Evolutionary conservation across 2,329 filamentous ascomycete species (phyloP), one percentile per base, ranked within the genome.

Genomic region (Colletotrichum plurivorum): DNA sequence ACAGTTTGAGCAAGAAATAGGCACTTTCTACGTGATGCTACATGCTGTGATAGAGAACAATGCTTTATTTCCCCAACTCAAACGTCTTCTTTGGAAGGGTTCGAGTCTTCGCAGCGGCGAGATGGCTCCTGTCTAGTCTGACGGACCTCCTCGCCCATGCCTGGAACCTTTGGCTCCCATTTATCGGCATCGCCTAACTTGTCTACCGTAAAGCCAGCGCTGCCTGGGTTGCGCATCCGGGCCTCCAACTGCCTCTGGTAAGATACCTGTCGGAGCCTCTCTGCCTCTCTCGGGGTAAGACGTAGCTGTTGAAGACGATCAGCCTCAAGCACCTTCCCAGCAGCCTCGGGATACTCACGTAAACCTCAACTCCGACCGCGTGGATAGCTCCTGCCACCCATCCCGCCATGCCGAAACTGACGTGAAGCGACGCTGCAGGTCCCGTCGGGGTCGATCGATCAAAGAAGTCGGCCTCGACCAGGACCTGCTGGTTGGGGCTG

Each of bases 381-480:
- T 91, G 88, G 1, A 91, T 57, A 0, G 81, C 70, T 2, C 89
- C 72, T 0, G 86, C 83, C 6, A 90, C 62, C 86, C 87, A 91
- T 1, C 84, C 63, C 0, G 84, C 83, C 72, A 85, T 82, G 4
- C 86, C 88, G 69, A 90, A 90, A 1, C 74, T 77, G 1, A 84
- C 57, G 18, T 83, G 80, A 16, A 89, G 75, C 0, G 80, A 80
- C 1, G 85, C 83, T 1, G 80, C 84, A 5, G 80, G 71, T 48
- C 78, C 73, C 6, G 73, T 73, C 4, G 76, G 73, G 7, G 72
- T 71, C 69, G 76, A 46, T 5, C 68, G 70, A 53, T 73, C 16
- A 73, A 83, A 69, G n/a, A 55, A 63, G 16, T 81, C 74, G 16
- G 79, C 81, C 2, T 70, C 78, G 1, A 77, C 67, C n/a, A 53